A percentile compares a stretch with the other conserved stretches of the same genome.
phyloP scores from a whole-genome alignment of 192 early-diverging fungal genomes.

The Coemansia sp. region DNA sequence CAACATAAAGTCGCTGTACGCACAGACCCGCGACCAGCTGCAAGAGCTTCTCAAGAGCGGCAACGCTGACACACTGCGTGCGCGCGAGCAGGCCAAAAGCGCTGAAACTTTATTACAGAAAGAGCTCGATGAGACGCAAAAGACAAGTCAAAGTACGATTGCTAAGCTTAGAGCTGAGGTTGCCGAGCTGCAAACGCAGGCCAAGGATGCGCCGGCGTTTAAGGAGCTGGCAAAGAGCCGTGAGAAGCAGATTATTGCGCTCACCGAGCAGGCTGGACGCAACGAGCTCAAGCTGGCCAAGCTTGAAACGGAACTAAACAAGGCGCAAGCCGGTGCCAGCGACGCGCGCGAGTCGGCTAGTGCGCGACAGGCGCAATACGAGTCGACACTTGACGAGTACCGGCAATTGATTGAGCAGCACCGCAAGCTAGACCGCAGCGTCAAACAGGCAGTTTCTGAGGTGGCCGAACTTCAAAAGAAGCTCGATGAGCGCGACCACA shows the following conservation, averaged over 20 bases:
- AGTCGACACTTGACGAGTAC: slow-evolving; percentile 68
- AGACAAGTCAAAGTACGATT: neutral
- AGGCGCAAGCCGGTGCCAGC: slow-evolving; percentile 4
- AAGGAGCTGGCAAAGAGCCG: slow-evolving; percentile 9
- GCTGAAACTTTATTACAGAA: slow-evolving; percentile 14
- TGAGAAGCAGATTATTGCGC: slow-evolving; percentile 6
- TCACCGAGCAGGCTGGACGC: slow-evolving; percentile 10
- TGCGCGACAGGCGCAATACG: slow-evolving; percentile 89
- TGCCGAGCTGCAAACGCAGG: slow-evolving; percentile 13
- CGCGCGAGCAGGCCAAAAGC: slow-evolving; percentile 12
- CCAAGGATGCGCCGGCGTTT: slow-evolving; percentile 8
- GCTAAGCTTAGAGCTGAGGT: neutral
- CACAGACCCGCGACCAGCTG: slow-evolving; percentile 53
- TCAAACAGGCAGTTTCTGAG: slow-evolving; percentile 42
- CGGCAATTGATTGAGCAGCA: slow-evolving; percentile 33
- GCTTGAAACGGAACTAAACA: slow-evolving; percentile 3
- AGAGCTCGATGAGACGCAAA: slow-evolving; percentile 14
- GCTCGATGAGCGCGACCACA: slow-evolving; percentile 35
- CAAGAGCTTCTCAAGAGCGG: slow-evolving; percentile 35
- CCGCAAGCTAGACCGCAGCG: slow-evolving; percentile 28
- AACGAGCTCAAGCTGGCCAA: neutral
- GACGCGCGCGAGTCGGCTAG: slow-evolving; percentile 57
- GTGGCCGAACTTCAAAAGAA: slow-evolving; percentile 37
- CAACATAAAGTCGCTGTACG: slow-evolving; percentile 50
- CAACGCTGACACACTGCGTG: slow-evolving; percentile 19